A percentile compares a stretch with the other conserved stretches of the same genome.
Evolutionary conservation across 345 rosid genomes (phyloP).

Genomic region (Ceriops decandra): DNA sequence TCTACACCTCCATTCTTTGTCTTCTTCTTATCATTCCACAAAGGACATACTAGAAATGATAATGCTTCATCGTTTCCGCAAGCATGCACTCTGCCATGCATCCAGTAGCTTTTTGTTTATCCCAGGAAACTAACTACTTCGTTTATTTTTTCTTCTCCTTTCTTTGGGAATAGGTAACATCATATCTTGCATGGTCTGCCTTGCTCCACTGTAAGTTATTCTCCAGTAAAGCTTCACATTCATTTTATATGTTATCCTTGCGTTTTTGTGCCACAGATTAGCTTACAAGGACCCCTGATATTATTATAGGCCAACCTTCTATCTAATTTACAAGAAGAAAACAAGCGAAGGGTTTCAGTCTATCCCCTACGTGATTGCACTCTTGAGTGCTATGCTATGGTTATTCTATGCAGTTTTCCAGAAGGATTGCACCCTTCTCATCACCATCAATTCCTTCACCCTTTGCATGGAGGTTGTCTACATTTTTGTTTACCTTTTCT

Average conservation of each 20-base stretch:
- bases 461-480: conserved; percentile 23
- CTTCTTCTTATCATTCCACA: too few relatives aligned
- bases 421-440: conserved; percentile 19
- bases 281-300: neutral
- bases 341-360: conserved; percentile 31
- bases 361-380: conserved; percentile 29
- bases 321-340: conserved; percentile 29
- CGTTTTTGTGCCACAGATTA: neutral
- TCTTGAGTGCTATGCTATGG: conserved; percentile 36
- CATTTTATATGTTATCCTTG: too few relatives aligned
- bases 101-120: too few relatives aligned
- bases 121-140: neutral
- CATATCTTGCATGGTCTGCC: conserved; percentile 28
- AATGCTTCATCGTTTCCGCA: too few relatives aligned
- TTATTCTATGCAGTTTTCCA: conserved; percentile 28
- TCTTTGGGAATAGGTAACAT: conserved; percentile 13
- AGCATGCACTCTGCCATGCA: too few relatives aligned
- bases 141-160: neutral
- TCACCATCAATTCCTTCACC: conserved; percentile 29
- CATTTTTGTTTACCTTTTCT: conserved; percentile 18
- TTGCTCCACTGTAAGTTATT: conserved; percentile 23
- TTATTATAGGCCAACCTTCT: conserved; percentile 27
- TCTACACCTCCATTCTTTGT: neutral
- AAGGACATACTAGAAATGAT: too few relatives aligned
- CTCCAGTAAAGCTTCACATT: neutral